Evolutionary conservation across 768 basidiomycete genomes (phyloP).

Genomic region (Ramaria sp.): DNA sequence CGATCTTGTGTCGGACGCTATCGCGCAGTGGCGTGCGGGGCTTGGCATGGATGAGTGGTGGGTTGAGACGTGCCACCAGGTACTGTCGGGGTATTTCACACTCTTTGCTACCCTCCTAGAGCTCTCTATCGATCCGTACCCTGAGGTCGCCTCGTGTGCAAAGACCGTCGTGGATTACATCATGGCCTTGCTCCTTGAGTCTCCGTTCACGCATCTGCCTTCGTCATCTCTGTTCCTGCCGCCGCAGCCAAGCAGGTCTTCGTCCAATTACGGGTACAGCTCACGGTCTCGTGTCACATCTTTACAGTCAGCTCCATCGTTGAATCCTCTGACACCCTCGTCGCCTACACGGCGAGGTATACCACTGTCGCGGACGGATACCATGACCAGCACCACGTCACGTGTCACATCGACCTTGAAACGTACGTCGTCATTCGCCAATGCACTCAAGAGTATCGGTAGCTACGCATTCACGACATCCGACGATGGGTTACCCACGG

Average conservation of each 20-base stretch:
- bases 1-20: constrained; percentile 61
- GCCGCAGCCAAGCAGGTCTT: constrained; percentile 31
- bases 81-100: constrained; percentile 89
- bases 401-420: neutral
- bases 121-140: constrained; percentile 85
- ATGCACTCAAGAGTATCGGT: constrained; percentile 1
- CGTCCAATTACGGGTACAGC: neutral
- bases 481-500: neutral
- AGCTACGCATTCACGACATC: neutral
- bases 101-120: constrained; percentile 84
- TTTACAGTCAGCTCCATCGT: neutral
- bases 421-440: constrained; percentile 5
- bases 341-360: neutral
- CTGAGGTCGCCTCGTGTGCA: constrained; percentile 85
- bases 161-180: constrained; percentile 90
- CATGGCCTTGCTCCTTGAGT: constrained; percentile 75
- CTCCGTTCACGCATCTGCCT: constrained; percentile 26
- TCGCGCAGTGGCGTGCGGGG: constrained; percentile 70
- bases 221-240: constrained; percentile 32
- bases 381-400: neutral
- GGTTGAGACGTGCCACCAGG: constrained; percentile 62
- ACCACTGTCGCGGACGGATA: neutral
- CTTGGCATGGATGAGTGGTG: constrained; percentile 49
- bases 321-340: neutral
- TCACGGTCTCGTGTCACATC: neutral